Percentiles rank a stretch among this genome's conserved stretches.
Conservation (phyloP, 2,329 filamentous ascomycete species). For the Aspergillus sp. region DNA sequence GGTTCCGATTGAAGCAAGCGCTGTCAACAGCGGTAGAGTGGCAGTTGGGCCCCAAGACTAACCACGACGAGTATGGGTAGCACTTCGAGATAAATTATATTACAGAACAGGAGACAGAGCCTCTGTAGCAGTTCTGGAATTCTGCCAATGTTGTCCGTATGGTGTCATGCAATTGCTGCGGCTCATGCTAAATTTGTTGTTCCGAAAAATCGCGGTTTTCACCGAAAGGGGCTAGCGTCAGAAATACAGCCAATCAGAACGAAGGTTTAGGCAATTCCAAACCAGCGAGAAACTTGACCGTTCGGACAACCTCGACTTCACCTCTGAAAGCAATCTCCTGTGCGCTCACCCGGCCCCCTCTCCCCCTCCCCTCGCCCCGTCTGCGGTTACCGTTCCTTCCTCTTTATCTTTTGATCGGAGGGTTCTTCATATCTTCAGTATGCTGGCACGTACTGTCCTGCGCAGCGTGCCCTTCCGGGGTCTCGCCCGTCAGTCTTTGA, state of each 20-base stretch:
- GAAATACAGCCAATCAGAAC: conserved; percentile 34
- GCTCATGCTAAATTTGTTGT: conserved; percentile 21
- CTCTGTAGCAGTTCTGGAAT: neutral
- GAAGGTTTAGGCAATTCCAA: conserved; percentile 38
- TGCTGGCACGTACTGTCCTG: conserved; percentile 92
- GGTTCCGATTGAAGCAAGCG: neutral
- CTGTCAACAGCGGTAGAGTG: neutral
- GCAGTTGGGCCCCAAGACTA: neutral
- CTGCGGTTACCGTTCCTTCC: conserved; percentile 33
- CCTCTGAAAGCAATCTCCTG: conserved; percentile 33
- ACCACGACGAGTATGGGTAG: neutral
- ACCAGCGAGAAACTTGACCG: conserved; percentile 36
- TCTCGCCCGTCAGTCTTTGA: conserved; percentile 71
- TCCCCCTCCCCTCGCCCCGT: conserved; percentile 28
- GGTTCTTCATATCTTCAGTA: conserved; percentile 54
- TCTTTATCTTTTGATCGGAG: conserved; percentile 36
- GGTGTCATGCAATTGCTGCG: conserved; percentile 1
- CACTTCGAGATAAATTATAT: neutral
- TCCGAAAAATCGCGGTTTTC: conserved; percentile 40
- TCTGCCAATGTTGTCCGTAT: neutral
- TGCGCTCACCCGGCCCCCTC: conserved; percentile 25
- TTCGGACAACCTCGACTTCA: conserved; percentile 38
- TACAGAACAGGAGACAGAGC: neutral
- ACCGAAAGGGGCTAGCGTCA: conserved; percentile 33
- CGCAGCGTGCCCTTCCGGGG: conserved; percentile 84